Base-by-base conservation (phyloP, 176 grass and related monocot species). In the Alloteropsis semialata region DNA sequence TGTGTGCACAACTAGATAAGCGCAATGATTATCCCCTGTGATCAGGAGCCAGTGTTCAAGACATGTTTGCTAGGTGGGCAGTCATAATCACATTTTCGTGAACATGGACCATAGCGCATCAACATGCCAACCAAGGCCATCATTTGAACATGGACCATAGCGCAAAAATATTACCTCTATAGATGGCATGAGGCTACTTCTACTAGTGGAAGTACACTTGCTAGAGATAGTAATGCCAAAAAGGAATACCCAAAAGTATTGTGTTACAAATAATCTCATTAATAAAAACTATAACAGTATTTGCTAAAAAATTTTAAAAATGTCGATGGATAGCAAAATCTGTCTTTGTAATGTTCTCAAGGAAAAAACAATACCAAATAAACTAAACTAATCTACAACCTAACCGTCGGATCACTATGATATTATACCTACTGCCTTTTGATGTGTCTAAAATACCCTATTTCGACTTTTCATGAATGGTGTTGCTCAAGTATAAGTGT, bases 71-170 rank as follows among this genome's bases (percentile, higher is more conserved):
- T 73, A 57, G 81, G 16, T 88, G 58, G 81, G 67, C 22, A 36
- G 37, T 88, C 75, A 39, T n/a, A 74, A 58, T 88, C 81, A n/a
- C 28, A 66, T 74, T 61, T 61, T 53, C 54, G 54, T 64, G 3
- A 72, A 63, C 25, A 44, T 71, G 80, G 74, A 54, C 80, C 73
- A 72, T 63, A 25, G 53, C 42, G 71, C 32, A 71, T n/a, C n/a
- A n/a, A n/a, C n/a, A n/a, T n/a, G n/a, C n/a, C n/a, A n/a, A n/a
- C n/a, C n/a, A n/a, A n/a, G n/a, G n/a, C n/a, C n/a, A n/a, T n/a
- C n/a, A n/a, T n/a, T n/a, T 64, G 3, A 72, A 63, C 25, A 44
- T 71, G 80, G 74, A 54, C 80, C 73, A 72, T 63, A 25, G 53
- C 42, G 71, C 32, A 71, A 7, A 63, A 34, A 58, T 11, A 29